phyloP scores from a whole-genome alignment of 2,329 filamentous ascomycete species.

The Hirsutella rhossiliensis region DNA sequence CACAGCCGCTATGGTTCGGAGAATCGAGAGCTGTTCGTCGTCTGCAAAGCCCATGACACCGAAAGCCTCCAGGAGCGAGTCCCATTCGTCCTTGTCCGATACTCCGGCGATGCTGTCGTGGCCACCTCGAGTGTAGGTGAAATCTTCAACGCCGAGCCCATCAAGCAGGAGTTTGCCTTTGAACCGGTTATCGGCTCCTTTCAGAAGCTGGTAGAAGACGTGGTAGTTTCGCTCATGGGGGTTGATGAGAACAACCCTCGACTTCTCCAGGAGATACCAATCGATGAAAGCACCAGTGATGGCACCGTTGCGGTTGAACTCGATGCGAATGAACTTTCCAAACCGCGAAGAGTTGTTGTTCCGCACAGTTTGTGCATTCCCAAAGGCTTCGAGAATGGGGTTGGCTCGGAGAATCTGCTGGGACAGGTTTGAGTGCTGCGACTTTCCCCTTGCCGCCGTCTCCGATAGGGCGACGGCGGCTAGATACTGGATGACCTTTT shows the following conservation, averaged over 20 bases:
- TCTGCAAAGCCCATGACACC: constrained; percentile 86
- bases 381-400: constrained; percentile 94
- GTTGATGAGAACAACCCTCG: constrained; percentile 86
- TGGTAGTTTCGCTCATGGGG: constrained; percentile 89
- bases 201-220: constrained; percentile 89
- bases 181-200: constrained; percentile 63
- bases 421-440: constrained; percentile 69
- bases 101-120: constrained; percentile 87
- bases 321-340: constrained; percentile 96
- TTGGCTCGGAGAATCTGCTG: constrained; percentile 95
- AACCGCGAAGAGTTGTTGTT: constrained; percentile 99
- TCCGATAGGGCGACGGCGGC: constrained; percentile 87
- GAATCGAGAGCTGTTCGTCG: constrained; percentile 69
- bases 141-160: constrained; percentile 68
- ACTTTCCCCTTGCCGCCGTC: constrained; percentile 48
- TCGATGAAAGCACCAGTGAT: constrained; percentile 96
- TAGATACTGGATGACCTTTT: constrained; percentile 98
- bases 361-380: constrained; percentile 92
- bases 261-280: constrained; percentile 97
- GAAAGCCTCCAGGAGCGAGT: constrained; percentile 81
- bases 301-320: constrained; percentile 77
- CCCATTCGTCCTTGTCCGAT: constrained; percentile 86
- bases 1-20: constrained; percentile 81
- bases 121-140: constrained; percentile 81
- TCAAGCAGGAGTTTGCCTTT: constrained; percentile 68